These are phyloP conservation scores for Ceratobasidium sp. DNA, from an alignment of 1,284 basidiomycete species.

Conservation along the genomic window DNA sequence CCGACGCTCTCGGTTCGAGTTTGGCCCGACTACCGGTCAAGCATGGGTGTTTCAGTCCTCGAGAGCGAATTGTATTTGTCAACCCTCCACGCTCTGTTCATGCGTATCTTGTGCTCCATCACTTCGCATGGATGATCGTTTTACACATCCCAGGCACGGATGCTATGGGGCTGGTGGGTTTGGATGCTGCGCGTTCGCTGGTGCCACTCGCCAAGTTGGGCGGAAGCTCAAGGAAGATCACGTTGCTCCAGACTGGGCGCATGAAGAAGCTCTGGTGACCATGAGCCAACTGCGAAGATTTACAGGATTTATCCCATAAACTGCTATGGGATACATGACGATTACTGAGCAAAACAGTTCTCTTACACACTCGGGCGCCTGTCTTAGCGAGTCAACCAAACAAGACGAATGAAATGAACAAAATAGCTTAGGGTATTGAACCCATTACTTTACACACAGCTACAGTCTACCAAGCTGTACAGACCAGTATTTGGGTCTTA, in stretches of 20 bases:
- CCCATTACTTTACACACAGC: too few species aligned
- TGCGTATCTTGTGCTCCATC: not conserved
- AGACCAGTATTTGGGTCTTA: too few species aligned
- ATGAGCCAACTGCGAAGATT: not conserved
- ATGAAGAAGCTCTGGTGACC: not conserved
- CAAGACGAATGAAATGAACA: too few species aligned
- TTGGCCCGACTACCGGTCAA: constrained; percentile 23
- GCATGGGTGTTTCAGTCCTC: not conserved
- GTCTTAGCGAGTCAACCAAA: too few species aligned
- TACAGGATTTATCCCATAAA: not conserved
- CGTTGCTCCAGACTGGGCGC: not conserved
- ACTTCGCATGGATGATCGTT: not conserved
- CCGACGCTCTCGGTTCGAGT: constrained; percentile 3
- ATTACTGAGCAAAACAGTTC: too few species aligned
- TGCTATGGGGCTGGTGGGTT: too few species aligned
- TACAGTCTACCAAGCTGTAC: too few species aligned
- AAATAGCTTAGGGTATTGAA: too few species aligned
- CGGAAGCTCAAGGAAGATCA: constrained; percentile 9
- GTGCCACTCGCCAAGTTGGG: not conserved
- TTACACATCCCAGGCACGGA: not conserved
- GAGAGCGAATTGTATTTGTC: not conserved
- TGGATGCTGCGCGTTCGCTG: not conserved
- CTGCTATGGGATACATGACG: too few species aligned
- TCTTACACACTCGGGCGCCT: too few species aligned
- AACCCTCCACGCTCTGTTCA: not conserved